These are phyloP conservation scores for Ceratobasidium sp. DNA, from an alignment of 1,284 basidiomycete genomes.

Conservation along the genomic window DNA sequence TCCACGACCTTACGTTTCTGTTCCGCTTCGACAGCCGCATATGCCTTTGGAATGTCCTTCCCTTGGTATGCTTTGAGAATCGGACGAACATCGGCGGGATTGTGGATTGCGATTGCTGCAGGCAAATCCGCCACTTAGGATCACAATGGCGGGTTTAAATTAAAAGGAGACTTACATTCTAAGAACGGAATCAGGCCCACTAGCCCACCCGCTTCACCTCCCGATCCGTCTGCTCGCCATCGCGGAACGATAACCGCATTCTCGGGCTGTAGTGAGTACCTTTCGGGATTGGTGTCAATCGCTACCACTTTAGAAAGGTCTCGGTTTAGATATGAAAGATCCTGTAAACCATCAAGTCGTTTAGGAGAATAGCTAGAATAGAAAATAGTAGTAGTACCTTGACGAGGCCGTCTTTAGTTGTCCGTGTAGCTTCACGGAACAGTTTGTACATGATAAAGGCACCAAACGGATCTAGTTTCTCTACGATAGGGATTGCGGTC, in stretches of 20 bases:
- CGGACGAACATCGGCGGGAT: constrained; percentile 86
- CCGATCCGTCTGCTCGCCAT: constrained; percentile 82
- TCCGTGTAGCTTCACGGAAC: constrained; percentile 90
- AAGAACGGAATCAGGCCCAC: constrained; percentile 96
- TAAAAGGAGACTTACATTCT: constrained; percentile 76
- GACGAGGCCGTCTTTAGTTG: constrained; percentile 82
- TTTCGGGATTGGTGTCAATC: constrained; percentile 88
- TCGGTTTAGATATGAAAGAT: constrained; percentile 92
- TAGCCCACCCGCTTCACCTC: constrained; percentile 79
- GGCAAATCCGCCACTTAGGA: background rate
- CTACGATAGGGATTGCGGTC: constrained; percentile 91
- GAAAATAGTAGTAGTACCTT: constrained; percentile 67
- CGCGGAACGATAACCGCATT: constrained; percentile 89
- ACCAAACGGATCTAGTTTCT: constrained; percentile 95
- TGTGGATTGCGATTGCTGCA: constrained; percentile 90
- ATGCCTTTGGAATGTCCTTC: constrained; percentile 91
- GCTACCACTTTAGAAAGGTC: constrained; percentile 92
- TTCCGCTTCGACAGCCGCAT: constrained; percentile 88
- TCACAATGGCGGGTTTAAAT: background rate
- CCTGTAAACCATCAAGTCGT: constrained; percentile 63
- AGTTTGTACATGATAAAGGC: constrained; percentile 92
- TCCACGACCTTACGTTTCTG: constrained; percentile 82
- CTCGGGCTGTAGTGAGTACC: constrained; percentile 86
- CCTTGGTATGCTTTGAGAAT: constrained; percentile 88
- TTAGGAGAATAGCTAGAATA: constrained; percentile 13